Percentiles rank a stretch among this genome's conserved stretches.
Evolutionary conservation across 2,329 filamentous ascomycete species (phyloP).

Genomic region (Trichophyton verrucosum): DNA sequence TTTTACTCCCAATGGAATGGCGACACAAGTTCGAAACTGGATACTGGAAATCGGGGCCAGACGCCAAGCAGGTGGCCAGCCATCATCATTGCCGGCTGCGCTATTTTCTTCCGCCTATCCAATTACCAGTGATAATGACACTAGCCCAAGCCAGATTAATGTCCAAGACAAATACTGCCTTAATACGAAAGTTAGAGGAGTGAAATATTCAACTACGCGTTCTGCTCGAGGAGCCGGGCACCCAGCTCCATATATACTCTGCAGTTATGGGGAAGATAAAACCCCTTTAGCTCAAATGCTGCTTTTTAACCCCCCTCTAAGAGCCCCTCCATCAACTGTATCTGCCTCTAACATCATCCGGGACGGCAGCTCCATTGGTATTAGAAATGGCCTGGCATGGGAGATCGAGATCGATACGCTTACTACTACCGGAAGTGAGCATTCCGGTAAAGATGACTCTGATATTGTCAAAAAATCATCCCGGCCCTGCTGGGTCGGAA

Average conservation of each 20-base stretch:
- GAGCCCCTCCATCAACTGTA: background rate
- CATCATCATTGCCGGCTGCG: background rate
- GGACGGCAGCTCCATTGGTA: constrained; percentile 17
- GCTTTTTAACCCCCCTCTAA: constrained; percentile 10
- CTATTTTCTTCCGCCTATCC: background rate
- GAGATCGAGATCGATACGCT: constrained; percentile 21
- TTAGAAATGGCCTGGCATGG: constrained; percentile 26
- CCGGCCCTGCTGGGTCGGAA: constrained; percentile 25
- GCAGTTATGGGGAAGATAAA: background rate
- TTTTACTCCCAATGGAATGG: constrained; percentile 30
- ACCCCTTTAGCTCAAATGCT: constrained; percentile 1
- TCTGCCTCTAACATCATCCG: background rate
- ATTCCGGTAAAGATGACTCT: background rate
- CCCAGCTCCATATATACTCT: constrained; percentile 6
- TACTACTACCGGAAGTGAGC: background rate
- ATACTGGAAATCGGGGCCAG: constrained; percentile 28
- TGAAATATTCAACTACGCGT: background rate
- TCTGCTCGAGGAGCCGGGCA: constrained; percentile 2
- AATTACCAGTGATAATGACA: background rate
- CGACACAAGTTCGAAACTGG: constrained; percentile 31
- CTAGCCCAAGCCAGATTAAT: background rate
- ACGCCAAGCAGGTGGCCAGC: constrained; percentile 6
- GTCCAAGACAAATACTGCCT: background rate
- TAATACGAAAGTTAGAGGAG: background rate
- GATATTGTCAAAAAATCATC: background rate